A percentile compares a stretch with the other conserved stretches of the same genome.
Evolutionary conservation across 2,329 filamentous ascomycete species (phyloP).

Genomic region (Anisogramma anomala): DNA sequence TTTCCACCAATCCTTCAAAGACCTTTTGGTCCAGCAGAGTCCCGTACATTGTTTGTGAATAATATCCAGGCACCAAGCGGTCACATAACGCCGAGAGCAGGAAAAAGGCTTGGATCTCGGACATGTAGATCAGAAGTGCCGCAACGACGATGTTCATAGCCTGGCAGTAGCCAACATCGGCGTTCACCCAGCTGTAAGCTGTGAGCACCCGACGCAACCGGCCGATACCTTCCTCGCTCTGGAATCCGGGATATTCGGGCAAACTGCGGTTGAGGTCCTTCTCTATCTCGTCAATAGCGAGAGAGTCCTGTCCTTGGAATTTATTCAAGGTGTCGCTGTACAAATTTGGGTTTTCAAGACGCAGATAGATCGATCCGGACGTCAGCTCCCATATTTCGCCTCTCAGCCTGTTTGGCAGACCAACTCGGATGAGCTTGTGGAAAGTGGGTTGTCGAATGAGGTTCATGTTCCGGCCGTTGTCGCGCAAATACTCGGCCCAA

Average conservation of each 20-base stretch:
- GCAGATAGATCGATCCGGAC: slow-evolving; percentile 79
- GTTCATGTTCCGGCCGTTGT: slow-evolving; percentile 88
- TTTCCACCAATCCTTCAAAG: slow-evolving; percentile 95
- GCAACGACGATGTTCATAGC: slow-evolving; percentile 99
- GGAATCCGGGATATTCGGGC: slow-evolving; percentile 94
- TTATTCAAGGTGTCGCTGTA: slow-evolving; percentile 78
- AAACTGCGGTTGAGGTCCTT: slow-evolving; percentile 95
- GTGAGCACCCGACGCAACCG: slow-evolving; percentile 82
- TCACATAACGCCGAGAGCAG: slow-evolving; percentile 85
- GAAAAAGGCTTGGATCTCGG: slow-evolving; percentile 90
- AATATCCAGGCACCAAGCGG: slow-evolving; percentile 86
- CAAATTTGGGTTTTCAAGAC: slow-evolving; percentile 72
- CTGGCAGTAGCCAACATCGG: slow-evolving; percentile 95
- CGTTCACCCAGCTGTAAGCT: slow-evolving; percentile 94
- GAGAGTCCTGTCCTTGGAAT: slow-evolving; percentile 72
- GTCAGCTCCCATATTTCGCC: slow-evolving; percentile 95
- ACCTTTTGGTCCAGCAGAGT: slow-evolving; percentile 93
- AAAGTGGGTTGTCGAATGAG: slow-evolving; percentile 93
- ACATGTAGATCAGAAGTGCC: slow-evolving; percentile 97
- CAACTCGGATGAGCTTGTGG: slow-evolving; percentile 92
- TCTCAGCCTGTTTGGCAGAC: slow-evolving; percentile 80
- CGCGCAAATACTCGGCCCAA: slow-evolving; percentile 92
- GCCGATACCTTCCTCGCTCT: slow-evolving; percentile 89
- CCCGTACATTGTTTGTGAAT: slow-evolving; percentile 98
- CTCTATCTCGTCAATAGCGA: slow-evolving; percentile 97